Evolutionary conservation across 2,329 filamentous ascomycete genomes (phyloP), one percentile per base, ranked within the genome.

Genomic region (Ustilaginoidea virens): DNA sequence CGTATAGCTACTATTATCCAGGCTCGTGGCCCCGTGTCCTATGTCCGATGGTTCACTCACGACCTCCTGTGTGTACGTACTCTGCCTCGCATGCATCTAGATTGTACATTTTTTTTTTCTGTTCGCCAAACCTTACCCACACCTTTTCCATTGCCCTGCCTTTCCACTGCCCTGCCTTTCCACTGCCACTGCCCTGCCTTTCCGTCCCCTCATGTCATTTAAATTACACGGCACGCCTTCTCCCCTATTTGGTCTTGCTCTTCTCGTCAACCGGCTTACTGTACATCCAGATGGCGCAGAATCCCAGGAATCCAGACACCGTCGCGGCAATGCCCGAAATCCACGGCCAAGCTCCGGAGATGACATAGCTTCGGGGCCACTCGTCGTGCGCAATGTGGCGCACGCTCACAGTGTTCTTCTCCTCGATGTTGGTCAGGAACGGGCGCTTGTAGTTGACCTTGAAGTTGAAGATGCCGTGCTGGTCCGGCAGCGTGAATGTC

Each of bases 381-480:
- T 98, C 90, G 52, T 98, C 77, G 63, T 98, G 90, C 6, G 90
- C 90, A 58, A 93, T 90, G 61, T 98, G 90, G 26, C 90, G 73
- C 18, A 98, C 83, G 1, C 86, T 92, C 30, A 96, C 86, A 14
- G 87, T 90, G 43, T 76, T 71, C 72, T 96, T 96, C 63, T 94
- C 85, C 49, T 94, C 86, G 30, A 98, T 52, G 51, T 75, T 79
- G 45, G 74, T 90, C 42, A 92, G 58, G 64, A 94, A 92, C 1
- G 87, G 85, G 5, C 90, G 75, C 65, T 92, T 92, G 68, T 96
- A 94, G 66, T 94, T 92, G 55, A 96, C 69, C 49, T 77, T 74
- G 69, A 98, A 96, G 61, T 92, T 92, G 69, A 96, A 98, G 58
- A 98, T 94, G 49, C 90, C 90, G 60, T 98, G 90, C 58, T 98